These are phyloP conservation scores for Scutellaria minor DNA, from an alignment of 257 asterid genomes.

Conservation along the genomic window DNA sequence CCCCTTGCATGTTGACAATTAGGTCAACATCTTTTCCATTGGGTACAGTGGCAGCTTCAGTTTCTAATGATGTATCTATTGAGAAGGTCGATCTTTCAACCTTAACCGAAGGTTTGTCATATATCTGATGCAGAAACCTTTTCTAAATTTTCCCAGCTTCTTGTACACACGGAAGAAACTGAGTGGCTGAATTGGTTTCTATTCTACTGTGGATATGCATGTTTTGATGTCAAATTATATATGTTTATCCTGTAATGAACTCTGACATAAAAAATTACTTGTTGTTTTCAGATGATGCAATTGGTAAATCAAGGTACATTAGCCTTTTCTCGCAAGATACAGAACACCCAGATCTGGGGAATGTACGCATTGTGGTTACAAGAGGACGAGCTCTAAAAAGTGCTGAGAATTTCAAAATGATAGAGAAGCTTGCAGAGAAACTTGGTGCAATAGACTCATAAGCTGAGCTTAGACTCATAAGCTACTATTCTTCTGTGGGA, in stretches of 20 bases:
- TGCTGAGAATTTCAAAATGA: conserved; percentile 90
- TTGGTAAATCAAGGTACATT: conserved; percentile 75
- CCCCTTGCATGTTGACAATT: conserved; percentile 91
- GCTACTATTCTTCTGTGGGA: conserved; percentile 19
- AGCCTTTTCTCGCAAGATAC: conserved; percentile 74
- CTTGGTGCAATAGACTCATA: no score
- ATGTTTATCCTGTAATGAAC: conserved; percentile 5
- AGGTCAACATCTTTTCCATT: conserved; percentile 86
- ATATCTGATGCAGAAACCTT: conserved; percentile 20
- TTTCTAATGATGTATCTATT: conserved; percentile 56
- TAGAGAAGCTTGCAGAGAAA: conserved; percentile 92
- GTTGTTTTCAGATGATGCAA: conserved; percentile 57
- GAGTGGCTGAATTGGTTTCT: conserved; percentile 16
- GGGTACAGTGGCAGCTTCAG: conserved; percentile 44
- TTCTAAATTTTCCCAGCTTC: neutral
- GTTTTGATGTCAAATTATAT: conserved; percentile 24
- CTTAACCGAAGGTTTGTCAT: conserved; percentile 70
- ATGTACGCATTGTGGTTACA: conserved; percentile 79
- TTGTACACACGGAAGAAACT: conserved; percentile 10
- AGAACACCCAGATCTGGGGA: conserved; percentile 93
- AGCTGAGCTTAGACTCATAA: neutral
- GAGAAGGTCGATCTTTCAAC: conserved; percentile 83
- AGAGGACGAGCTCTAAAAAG: conserved; percentile 95
- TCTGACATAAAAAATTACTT: conserved; percentile 12
- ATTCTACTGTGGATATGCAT: conserved; percentile 9